phyloP scores from a whole-genome alignment of 163 green algal species.

The Chlamydomonas reinhardtii region DNA sequence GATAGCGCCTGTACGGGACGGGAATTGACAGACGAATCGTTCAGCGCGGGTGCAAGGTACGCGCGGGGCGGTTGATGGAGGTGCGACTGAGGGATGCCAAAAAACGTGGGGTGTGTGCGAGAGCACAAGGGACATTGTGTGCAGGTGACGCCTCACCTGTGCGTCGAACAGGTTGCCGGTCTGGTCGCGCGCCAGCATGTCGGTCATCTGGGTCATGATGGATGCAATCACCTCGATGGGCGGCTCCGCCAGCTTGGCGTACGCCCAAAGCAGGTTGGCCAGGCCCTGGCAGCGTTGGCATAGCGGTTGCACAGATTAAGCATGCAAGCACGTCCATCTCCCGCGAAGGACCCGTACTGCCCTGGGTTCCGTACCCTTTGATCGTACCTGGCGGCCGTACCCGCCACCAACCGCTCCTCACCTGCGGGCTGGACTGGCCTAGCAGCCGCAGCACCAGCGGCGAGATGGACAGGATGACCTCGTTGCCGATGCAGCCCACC shows the following conservation, averaged over 20 bases:
- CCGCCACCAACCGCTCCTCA: no score
- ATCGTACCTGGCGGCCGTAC: no score
- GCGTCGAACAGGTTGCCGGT: constrained; percentile 58
- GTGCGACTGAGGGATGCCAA: no score
- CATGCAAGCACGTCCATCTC: no score
- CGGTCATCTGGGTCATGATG: constrained; percentile 64
- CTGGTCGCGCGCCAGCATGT: constrained; percentile 46
- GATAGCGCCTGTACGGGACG: constrained; percentile 57
- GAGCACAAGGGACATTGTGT: no score
- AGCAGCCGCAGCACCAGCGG: constrained; percentile 60
- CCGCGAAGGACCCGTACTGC: no score
- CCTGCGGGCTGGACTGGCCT: constrained; percentile 59
- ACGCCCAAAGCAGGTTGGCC: constrained; percentile 74
- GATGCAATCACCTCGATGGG: constrained; percentile 58
- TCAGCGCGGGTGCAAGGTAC: no score
- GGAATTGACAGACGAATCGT: not conserved
- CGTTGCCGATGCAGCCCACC: constrained; percentile 42
- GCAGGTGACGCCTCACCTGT: constrained; percentile 37
- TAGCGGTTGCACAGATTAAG: no score
- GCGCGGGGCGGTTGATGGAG: no score
- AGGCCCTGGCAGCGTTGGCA: no score
- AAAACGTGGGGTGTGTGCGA: no score
- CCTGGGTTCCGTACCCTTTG: no score
- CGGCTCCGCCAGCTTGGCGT: constrained; percentile 67
- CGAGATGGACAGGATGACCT: constrained; percentile 60